phyloP scores from a whole-genome alignment of 2,329 filamentous ascomycete species.

The Incumbomyces lentus region DNA sequence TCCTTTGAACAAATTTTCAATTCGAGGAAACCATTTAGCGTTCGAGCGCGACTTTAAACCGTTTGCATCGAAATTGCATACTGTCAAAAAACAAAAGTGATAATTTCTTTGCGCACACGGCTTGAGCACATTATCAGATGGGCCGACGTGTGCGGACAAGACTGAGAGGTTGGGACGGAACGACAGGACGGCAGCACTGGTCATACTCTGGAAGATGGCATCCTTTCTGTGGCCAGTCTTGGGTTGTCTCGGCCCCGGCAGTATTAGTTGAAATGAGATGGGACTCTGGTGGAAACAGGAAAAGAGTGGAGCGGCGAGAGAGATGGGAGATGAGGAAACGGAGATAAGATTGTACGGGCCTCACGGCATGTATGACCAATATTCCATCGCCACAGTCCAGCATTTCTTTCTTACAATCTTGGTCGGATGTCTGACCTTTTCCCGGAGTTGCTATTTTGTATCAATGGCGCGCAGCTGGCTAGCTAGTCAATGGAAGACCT shows the following conservation, averaged over 20 bases:
- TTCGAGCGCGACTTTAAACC: slow-evolving; percentile 4
- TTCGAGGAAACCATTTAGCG: not conserved
- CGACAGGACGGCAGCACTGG: too few species aligned
- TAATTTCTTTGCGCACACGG: not conserved
- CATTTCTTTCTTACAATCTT: too few species aligned
- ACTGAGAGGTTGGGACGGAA: too few species aligned
- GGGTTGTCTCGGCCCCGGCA: not conserved
- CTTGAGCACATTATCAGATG: too few species aligned
- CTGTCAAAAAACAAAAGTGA: not conserved
- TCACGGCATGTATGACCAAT: slow-evolving; percentile 6
- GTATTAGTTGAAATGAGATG: not conserved
- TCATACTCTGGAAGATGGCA: too few species aligned
- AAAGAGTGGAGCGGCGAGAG: not conserved
- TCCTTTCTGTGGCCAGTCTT: too few species aligned
- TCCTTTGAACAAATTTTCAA: slow-evolving; percentile 3
- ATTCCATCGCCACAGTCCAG: not conserved
- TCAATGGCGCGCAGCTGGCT: too few species aligned
- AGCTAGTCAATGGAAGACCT: too few species aligned
- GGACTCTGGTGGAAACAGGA: not conserved
- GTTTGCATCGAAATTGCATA: not conserved
- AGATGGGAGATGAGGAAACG: not conserved
- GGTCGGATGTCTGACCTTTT: too few species aligned
- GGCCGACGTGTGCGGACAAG: too few species aligned
- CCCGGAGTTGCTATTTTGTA: too few species aligned
- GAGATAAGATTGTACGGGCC: slow-evolving; percentile 3